Evolutionary conservation across 352 stramenopile species (phyloP), one percentile per base, ranked within the genome.

Genomic region (Phytophthora lateralis): DNA sequence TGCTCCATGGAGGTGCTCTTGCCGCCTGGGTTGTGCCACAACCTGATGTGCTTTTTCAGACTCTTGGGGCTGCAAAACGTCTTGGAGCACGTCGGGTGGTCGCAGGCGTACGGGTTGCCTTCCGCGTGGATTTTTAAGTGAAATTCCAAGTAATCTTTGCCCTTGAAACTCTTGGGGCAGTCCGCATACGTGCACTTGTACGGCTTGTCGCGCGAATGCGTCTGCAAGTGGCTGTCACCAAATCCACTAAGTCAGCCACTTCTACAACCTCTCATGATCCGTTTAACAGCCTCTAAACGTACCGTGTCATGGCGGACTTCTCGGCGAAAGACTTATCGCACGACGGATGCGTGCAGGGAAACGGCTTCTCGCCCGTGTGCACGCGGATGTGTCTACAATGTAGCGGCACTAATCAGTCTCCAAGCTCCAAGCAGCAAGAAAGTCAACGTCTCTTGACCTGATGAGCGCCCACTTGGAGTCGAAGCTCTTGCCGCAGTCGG

Each of bases 261-360:
- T 41, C 12, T 59, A 26, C 2, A 62, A 52, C 52, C 45, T 18
- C 24, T 68, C 24, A 60, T 63, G 48, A 62, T 71, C 34, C 20
- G 18, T 63, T 50, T 48, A 48, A 45, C 17, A 55, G 4, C 34
- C 11, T 27, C 14, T 7, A 29, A 48, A 39, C 69, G 32, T 76
- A 90, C 80, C 85, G 79, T 9, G 82, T 94, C 82, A 92, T 94
- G 27, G 82, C 81, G 18, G 88, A 93, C 60, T 96, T 96, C 60
- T 95, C 84, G 9, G 86, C 88, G 63, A 96, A 96, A 1, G 82
- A 90, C 57, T 96, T 96, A 66, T 92, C 85, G 46, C 88, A 96
- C 42, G 86, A 80, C 10, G 79, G 75, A 62, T 86, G 88, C 18
- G 82, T 91, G 41, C 88, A 96, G 12, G 81, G 76, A 48, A 95